Conservation (phyloP, 495 filamentous ascomycete species). For the Evernia prunastri region DNA sequence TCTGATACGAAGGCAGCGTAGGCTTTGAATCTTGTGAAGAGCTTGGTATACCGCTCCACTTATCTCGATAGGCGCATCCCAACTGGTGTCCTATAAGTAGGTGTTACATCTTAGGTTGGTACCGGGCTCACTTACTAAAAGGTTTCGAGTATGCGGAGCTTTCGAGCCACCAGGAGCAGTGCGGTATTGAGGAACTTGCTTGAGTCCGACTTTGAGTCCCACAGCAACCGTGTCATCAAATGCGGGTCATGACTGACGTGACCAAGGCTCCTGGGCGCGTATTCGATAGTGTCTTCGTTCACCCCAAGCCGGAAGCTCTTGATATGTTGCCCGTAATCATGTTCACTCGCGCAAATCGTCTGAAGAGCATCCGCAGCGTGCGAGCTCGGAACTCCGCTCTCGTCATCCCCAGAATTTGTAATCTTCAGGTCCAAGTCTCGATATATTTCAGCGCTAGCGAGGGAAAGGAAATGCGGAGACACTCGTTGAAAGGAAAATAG, state of each 20-base stretch:
- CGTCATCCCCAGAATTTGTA: conserved; percentile 50
- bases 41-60: conserved; percentile 51
- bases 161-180: conserved; percentile 48
- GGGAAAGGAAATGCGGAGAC: conserved; percentile 46
- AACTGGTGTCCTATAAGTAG: conserved; percentile 34
- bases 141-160: conserved; percentile 46
- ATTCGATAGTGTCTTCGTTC: conserved; percentile 9
- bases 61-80: conserved; percentile 57
- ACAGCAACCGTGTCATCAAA: conserved; percentile 23
- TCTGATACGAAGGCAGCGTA: conserved; percentile 31
- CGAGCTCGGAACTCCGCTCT: conserved; percentile 41
- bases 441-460: conserved; percentile 53
- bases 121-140: conserved; percentile 41
- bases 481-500: conserved; percentile 50
- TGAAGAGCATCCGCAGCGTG: conserved; percentile 47
- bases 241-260: background rate
- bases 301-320: conserved; percentile 28
- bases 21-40: conserved; percentile 43
- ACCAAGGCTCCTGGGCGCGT: background rate
- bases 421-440: conserved; percentile 40
- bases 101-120: background rate
- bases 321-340: conserved; percentile 53
- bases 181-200: conserved; percentile 55
- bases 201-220: conserved; percentile 24
- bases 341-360: conserved; percentile 54